Percentiles rank a stretch among this genome's conserved stretches.
Conservation (phyloP, 495 filamentous ascomycete species). For the Neurospora africana region DNA sequence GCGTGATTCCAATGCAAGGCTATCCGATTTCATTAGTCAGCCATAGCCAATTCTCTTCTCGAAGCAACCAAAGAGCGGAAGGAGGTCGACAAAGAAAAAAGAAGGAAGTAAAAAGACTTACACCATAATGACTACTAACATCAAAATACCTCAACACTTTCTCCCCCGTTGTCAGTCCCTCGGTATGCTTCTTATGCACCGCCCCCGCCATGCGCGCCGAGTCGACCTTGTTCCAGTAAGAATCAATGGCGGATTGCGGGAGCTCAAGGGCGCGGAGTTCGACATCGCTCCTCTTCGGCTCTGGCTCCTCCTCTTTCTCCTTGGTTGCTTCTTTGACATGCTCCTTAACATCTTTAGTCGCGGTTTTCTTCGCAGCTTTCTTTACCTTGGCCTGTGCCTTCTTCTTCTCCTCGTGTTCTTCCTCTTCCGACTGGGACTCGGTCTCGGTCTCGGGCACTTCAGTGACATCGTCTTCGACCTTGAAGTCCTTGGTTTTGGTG, state of each 20-base stretch:
- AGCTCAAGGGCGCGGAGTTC: conserved; percentile 45
- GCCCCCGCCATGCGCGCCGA: conserved; percentile 31
- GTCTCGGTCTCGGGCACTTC: background rate
- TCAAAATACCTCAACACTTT: conserved; percentile 86
- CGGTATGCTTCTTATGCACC: conserved; percentile 55
- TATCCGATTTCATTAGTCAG: conserved; percentile 17
- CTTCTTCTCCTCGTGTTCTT: background rate
- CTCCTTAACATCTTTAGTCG: conserved; percentile 14
- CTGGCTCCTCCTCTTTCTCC: conserved; percentile 7
- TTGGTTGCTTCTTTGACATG: background rate
- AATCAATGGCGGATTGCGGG: conserved; percentile 50
- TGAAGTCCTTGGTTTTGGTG: conserved; percentile 3
- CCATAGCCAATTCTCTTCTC: background rate
- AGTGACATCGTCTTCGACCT: background rate
- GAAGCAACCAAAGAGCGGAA: background rate
- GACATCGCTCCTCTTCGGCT: conserved; percentile 22
- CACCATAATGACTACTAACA: conserved; percentile 77
- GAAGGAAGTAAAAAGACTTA: conserved; percentile 36
- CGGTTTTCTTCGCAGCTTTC: conserved; percentile 29
- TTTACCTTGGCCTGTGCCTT: conserved; percentile 4
- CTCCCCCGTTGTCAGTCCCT: conserved; percentile 60
- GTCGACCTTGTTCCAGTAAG: conserved; percentile 66
- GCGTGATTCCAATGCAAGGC: conserved; percentile 80
- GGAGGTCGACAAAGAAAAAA: background rate
- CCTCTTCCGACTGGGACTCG: conserved; percentile 6